phyloP scores from a whole-genome alignment of 305 asterid genomes.

The Rubia peregrina region DNA sequence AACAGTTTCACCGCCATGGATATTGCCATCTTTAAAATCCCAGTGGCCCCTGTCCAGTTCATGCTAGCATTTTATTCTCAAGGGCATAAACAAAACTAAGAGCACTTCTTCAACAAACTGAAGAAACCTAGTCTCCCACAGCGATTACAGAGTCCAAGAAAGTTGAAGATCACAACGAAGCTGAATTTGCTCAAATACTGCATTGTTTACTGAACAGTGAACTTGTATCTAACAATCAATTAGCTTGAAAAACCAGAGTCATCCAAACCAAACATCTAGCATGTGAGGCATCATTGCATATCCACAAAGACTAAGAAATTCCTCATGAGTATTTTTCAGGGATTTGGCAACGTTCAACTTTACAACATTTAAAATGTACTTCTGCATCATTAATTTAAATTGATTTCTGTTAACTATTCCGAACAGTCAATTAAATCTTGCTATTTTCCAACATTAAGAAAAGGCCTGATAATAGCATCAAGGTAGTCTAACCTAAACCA shows the following conservation, averaged over 20 bases:
- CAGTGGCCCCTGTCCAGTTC: not conserved
- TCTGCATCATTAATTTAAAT: constrained; percentile 91
- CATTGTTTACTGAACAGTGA: not conserved
- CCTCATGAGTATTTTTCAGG: constrained; percentile 72
- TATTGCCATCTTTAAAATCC: constrained; percentile 27
- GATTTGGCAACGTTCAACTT: constrained; percentile 90
- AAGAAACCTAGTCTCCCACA: not conserved
- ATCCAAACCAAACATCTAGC: constrained; percentile 70
- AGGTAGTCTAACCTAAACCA: constrained; percentile 62
- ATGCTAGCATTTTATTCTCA: not conserved
- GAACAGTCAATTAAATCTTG: constrained; percentile 68
- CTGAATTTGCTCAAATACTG: not conserved
- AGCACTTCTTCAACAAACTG: constrained; percentile 1
- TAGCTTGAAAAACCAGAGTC: not conserved
- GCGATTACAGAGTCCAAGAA: not conserved
- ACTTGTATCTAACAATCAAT: not conserved
- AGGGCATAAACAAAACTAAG: not conserved
- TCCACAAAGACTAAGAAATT: constrained; percentile 52
- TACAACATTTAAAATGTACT: constrained; percentile 76
- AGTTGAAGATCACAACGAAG: not conserved
- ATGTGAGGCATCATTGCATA: constrained; percentile 76
- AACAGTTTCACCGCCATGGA: constrained; percentile 26
- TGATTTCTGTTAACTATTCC: constrained; percentile 81
- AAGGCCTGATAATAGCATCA: constrained; percentile 44
- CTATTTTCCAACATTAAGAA: constrained; percentile 47